Evolutionary conservation across 805 yeast genomes (phyloP), one percentile per base, ranked within the genome.

Genomic region (Torulaspora gathmanii): DNA sequence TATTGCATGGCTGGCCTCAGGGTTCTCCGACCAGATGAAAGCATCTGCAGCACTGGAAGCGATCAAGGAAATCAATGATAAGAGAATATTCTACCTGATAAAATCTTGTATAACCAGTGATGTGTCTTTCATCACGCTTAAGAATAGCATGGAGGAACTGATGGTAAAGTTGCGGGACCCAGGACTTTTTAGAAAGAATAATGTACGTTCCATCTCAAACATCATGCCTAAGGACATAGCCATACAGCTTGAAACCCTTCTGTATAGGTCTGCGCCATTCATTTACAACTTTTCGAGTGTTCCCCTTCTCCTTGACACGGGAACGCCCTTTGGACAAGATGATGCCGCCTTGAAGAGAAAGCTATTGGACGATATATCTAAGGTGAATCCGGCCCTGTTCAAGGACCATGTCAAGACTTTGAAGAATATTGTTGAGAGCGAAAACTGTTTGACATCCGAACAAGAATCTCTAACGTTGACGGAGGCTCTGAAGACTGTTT

Each of bases 241-340:
- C 2, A 65, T 71, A 1, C 75, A 77, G 12, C 67, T 86, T 47
- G 76, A 79, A 52, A 63, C 83, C 2, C 56, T 88, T 20, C 55
- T 85, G 28, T 81, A 78, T 53, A 71, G 95, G 51, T 63, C 83
- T 0, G 74, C 90, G 0, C 70, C 76, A 26, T 63, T 83, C 3
- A 58, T 82, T 17, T 83, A 75, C 63, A 89, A 87, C 66, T 74
- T 76, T 54, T 76, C 86, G 16, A 84, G 79, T 55, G 70, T 87
- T 15, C 63, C 75, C 0, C 70, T 77, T 13, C 64, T 86, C 4
- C 63, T 85, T n/a, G 71, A 53, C 29, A 20, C 45, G 6, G 44
- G 55, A 2, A 45, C 47, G 2, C 39, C 35, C 12, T 55, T 70
- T 28, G 66, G 75, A 40, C 39, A 61, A 53, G 62, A 10, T 56